Percentiles rank a stretch among this genome's conserved stretches.
Evolutionary conservation across 176 grass and related monocot species (phyloP).

Genomic region (Triticum aestivum): IWGSC_CS_RefSeq_v2.1 NC_057796.1:481419569-481420068

Average conservation of each 20-base stretch:
- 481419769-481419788: slow-evolving; percentile 70
- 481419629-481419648: background rate
- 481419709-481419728: slow-evolving; percentile 78
- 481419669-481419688: slow-evolving; percentile 76
- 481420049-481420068: background rate
- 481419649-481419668: background rate
- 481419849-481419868: background rate
- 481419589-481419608: background rate
- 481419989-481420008: slow-evolving; percentile 87
- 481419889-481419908: no score
- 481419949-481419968: background rate
- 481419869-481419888: background rate
- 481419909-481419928: background rate
- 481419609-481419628: background rate
- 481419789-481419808: slow-evolving; percentile 96
- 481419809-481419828: slow-evolving; percentile 88
- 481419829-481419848: slow-evolving; percentile 58
- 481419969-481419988: slow-evolving; percentile 86
- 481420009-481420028: slow-evolving; percentile 66
- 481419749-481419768: slow-evolving; percentile 55
- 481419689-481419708: slow-evolving; percentile 72
- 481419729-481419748: slow-evolving; percentile 76
- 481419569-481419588: background rate
- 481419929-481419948: background rate
- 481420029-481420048: slow-evolving; percentile 77